Evolutionary conservation across 2,329 filamentous ascomycete genomes (phyloP), one percentile per base, ranked within the genome.

Genomic region (Chalara sp.): DNA sequence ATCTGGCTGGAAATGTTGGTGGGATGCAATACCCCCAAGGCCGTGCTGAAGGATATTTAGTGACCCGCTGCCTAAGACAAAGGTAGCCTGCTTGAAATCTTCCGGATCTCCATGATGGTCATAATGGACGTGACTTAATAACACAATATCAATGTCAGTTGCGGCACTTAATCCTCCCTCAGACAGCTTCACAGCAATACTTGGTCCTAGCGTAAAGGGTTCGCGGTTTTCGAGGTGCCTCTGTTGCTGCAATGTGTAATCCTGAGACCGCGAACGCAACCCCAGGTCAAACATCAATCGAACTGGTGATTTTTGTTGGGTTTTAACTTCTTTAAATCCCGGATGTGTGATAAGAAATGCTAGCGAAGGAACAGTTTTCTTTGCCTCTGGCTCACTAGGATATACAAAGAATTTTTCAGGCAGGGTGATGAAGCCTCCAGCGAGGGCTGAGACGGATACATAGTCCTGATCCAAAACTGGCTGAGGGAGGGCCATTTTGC

Each of bases 81-180:
- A 79, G 3, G 66, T 65, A 0, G 75, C 68, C 6, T 65, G 61
- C 0, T 67, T 51, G 54, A 79, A 81, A 57, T 80, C 76, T 3
- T 67, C 63, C 0, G 78, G 74, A 4, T 76, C 78, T 28, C 78
- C 79, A 33, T 76, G 68, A 53, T 81, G 79, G 57, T 82, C 78
- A 68, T 75, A 80, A 57, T 82, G 78, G 0, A 76, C 68, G 53
- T 82, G 78, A 56, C 72, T 76, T 2, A 78, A 61, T 8, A 81
- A 41, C 5, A 58, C 55, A 52, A 32, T 52, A 21, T 57, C 49
- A 31, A 57, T 55, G 42, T 57, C 55, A 28, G 13, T 29, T n/a
- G 41, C 4, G n/a, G 41, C 41, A 43, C 4, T 43, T 43, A 11
- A 21, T 21, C 11, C 41, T 28, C 13, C 13, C 13, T 11, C 5